Evolutionary conservation across 2,329 filamentous ascomycete species (phyloP).

Genomic region (Colletotrichum cereale): DNA sequence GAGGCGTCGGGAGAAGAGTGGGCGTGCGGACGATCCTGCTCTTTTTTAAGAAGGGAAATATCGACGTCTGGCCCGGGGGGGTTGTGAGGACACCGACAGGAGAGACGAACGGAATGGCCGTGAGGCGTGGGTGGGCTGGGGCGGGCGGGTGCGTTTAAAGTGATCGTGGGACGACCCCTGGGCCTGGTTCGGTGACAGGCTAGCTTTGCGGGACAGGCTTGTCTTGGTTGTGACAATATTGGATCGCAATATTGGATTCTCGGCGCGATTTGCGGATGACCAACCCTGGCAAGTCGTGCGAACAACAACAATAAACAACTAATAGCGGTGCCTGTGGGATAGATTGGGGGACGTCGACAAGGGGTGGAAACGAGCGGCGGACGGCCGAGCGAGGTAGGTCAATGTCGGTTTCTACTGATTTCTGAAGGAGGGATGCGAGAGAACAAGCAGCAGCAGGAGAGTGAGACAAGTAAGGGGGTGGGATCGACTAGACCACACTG

Average conservation of each 20-base stretch:
- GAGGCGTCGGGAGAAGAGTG: conserved; percentile 16
- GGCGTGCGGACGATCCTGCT: conserved; percentile 15
- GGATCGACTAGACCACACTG: conserved; percentile 22
- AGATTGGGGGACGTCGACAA: conserved; percentile 19
- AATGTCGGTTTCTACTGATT: conserved; percentile 1
- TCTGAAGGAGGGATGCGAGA: conserved; percentile 7
- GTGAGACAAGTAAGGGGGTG: conserved; percentile 37
- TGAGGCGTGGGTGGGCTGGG: conserved; percentile 33
- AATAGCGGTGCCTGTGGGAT: conserved; percentile 27
- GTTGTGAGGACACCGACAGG: conserved; percentile 1
- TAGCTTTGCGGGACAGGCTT: conserved; percentile 35
- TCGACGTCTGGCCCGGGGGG: conserved; percentile 27
- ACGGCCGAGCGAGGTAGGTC: conserved; percentile 4
- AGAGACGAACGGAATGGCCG: conserved; percentile 25
- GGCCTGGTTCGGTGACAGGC: conserved; percentile 33
- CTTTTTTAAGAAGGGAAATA: conserved; percentile 7
- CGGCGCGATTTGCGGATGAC: conserved; percentile 40
- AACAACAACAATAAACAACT: conserved; percentile 1
- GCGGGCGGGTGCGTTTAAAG: conserved; percentile 28
- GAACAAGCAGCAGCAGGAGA: conserved; percentile 13
- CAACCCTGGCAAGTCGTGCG: conserved; percentile 30
- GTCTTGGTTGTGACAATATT: conserved; percentile 40
- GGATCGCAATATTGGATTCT: conserved; percentile 39
- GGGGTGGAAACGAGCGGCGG: conserved; percentile 14
- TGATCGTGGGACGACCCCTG: conserved; percentile 38